Base-by-base conservation (phyloP, 2,329 filamentous ascomycete genomes). In the Aspergillus puulaauensis region DNA sequence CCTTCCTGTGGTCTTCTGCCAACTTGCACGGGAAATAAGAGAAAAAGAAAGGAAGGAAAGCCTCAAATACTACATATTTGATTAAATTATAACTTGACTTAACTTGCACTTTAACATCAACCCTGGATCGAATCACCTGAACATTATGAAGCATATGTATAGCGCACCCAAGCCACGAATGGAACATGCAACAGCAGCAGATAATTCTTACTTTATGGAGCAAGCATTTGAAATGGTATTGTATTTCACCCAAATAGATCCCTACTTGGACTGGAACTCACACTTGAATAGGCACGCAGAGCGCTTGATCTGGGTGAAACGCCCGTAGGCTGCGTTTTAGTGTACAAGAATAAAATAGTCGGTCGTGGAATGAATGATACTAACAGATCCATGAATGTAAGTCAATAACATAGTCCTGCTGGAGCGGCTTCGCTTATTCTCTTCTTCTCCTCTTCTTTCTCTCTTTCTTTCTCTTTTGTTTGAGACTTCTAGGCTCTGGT, bases 281-380 rank as follows among this genome's bases (percentile, higher is more conserved):
- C 21, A 7, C 21, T 39, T 24, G 12, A 52, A 12, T 56, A 96
- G 91, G 95, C 92, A 58, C 88, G 93, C 68, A 84, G 91, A 64
- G 95, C 96, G 21, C 85, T 99, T 49, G 80, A 80, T 65, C 90
- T 86, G 61, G 93, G 96, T 66, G 95, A 99, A 78, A 98, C 96
- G 1, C 95, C 95, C 1, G 95, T 99, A 19, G 96, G 95, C 49
- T 99, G 95, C 75, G 92, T 99, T 33, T 87, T 99, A 53, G 93
- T 98, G 21, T 84, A 92, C 71, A 77, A 90, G 27, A 88, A 86
- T 63, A 82, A 86, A 65, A 83, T 97, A 62, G 92, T 99, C 64
- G 93, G 91, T 43, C 85, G 84, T 62, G 95, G 95, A 61, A 97
- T 97, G 90, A 99, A 99, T 69, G 95, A 96, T 62, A 99, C 95